phyloP scores from a whole-genome alignment of 164 flowering plant genomes.

The Vitis amurensis region DNA sequence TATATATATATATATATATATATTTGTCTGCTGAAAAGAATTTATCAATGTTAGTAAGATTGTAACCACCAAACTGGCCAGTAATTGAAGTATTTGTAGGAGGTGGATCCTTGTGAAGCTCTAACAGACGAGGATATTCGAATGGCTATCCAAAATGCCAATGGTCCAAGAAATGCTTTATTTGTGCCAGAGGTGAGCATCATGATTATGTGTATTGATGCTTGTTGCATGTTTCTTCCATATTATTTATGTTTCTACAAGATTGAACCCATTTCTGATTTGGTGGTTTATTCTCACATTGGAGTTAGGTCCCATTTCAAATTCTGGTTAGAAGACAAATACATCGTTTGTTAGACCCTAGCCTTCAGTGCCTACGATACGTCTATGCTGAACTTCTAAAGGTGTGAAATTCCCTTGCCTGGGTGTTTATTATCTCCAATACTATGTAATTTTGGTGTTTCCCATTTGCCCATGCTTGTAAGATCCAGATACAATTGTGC shows the following conservation, averaged over 20 bases:
- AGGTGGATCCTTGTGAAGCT: conserved; percentile 66
- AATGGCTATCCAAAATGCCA: conserved; percentile 59
- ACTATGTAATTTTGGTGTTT: background rate
- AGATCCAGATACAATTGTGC: background rate
- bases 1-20: too few relatives aligned
- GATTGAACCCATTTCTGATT: background rate
- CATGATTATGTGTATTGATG: background rate
- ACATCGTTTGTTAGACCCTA: conserved; percentile 58
- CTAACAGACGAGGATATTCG: conserved; percentile 57
- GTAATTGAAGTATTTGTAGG: conserved; percentile 31
- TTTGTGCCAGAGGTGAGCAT: conserved; percentile 60
- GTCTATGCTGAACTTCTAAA: conserved; percentile 58
- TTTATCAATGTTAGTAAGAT: background rate
- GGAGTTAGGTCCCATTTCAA: conserved; percentile 58
- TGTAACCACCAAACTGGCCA: background rate
- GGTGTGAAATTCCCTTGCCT: conserved; percentile 26
- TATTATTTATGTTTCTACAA: background rate
- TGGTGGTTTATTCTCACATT: background rate
- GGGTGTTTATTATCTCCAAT: background rate
- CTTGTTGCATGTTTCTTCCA: background rate
- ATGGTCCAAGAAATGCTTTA: conserved; percentile 48
- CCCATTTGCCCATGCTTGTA: background rate
- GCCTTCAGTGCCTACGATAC: conserved; percentile 56
- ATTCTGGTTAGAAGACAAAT: conserved; percentile 54
- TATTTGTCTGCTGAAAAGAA: background rate